Percentiles rank a stretch among this genome's conserved stretches.
Conservation (phyloP, 768 basidiomycete genomes). For the Brasilioporus rufonigricans region DNA sequence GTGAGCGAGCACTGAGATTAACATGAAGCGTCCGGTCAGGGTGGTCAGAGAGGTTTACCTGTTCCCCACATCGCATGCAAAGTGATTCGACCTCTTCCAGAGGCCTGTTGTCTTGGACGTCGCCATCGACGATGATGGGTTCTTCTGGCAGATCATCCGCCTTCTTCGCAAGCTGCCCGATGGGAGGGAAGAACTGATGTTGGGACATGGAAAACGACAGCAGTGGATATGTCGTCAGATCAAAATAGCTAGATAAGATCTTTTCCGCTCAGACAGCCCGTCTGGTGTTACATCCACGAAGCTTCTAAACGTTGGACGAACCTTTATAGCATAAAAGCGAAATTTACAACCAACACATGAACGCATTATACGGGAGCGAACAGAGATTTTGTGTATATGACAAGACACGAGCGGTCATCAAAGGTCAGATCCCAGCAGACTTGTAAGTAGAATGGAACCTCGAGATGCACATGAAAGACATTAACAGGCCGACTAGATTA, state of each 20-base stretch:
- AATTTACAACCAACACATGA: background rate
- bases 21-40: too few relatives aligned
- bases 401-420: background rate
- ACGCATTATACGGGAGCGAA: too few relatives aligned
- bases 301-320: too few relatives aligned
- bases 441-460: background rate
- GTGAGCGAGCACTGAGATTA: too few relatives aligned
- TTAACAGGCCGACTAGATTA: constrained; percentile 12
- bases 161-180: constrained; percentile 53
- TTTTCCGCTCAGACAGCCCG: background rate
- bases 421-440: background rate
- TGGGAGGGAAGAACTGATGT: constrained; percentile 50
- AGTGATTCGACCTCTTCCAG: constrained; percentile 86
- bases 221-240: too few relatives aligned
- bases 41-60: constrained; percentile 63
- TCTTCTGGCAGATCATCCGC: constrained; percentile 38
- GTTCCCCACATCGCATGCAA: constrained; percentile 91
- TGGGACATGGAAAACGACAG: constrained; percentile 21
- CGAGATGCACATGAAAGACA: constrained; percentile 1
- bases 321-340: background rate
- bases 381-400: too few relatives aligned
- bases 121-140: constrained; percentile 25
- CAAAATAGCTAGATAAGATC: background rate
- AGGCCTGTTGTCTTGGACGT: constrained; percentile 44
- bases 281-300: too few relatives aligned